Conservation (phyloP, 2,329 filamentous ascomycete species). For the Arthrobotrys musiformis region DNA sequence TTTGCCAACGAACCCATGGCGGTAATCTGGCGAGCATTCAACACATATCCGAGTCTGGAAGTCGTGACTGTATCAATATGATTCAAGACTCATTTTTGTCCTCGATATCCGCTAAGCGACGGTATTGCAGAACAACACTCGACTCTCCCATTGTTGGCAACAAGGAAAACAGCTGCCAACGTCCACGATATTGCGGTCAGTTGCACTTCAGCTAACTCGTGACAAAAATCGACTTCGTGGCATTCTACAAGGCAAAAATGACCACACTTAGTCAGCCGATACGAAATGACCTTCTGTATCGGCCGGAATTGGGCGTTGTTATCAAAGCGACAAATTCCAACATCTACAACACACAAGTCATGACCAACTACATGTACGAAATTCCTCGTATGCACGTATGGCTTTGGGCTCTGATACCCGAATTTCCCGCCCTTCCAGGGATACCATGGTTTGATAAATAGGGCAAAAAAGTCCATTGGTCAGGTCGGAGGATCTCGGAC, state of each 20-base stretch:
- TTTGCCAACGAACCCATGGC: not conserved
- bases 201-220: not conserved
- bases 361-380: not conserved
- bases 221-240: not conserved
- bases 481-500: conserved; percentile 7
- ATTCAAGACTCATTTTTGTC: not conserved
- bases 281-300: not conserved
- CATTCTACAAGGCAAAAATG: not conserved
- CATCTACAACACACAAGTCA: not conserved
- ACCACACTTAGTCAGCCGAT: not conserved
- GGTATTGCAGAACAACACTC: not conserved
- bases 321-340: conserved; percentile 1
- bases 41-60: not conserved
- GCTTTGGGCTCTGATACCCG: not conserved
- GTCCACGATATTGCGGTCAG: not conserved
- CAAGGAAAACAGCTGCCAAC: not conserved
- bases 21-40: no score
- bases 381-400: not conserved
- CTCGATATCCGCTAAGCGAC: not conserved
- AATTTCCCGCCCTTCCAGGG: not conserved
- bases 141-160: not conserved
- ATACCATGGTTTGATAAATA: not conserved
- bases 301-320: not conserved
- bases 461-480: not conserved
- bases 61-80: not conserved